Conservation (phyloP, 2,329 filamentous ascomycete genomes). For the Sclerotinia glacialis region DNA sequence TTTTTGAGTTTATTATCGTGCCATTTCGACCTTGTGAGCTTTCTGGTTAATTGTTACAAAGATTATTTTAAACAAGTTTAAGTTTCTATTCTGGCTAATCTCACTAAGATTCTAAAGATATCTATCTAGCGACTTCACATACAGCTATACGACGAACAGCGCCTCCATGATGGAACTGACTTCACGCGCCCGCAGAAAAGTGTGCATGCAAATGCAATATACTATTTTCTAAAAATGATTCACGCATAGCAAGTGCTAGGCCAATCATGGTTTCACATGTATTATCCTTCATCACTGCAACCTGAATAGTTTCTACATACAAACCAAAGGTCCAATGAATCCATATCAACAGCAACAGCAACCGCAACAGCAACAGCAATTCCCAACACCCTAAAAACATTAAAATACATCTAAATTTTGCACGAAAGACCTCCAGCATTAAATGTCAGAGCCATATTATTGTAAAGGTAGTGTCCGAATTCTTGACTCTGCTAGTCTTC, state of each 20-base stretch:
- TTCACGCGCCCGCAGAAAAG: not conserved
- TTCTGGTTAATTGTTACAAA: not conserved
- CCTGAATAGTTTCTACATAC: constrained; percentile 1
- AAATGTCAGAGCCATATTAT: not conserved
- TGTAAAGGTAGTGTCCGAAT: not conserved
- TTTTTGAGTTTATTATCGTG: not conserved
- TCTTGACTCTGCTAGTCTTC: not conserved
- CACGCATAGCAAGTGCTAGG: not conserved
- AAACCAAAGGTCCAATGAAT: not conserved
- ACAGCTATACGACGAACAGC: not conserved
- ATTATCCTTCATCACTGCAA: not conserved
- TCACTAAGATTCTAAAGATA: not conserved
- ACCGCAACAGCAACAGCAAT: not conserved
- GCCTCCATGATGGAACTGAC: not conserved
- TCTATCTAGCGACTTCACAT: constrained; percentile 1
- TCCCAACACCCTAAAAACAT: not conserved
- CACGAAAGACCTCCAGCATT: not conserved
- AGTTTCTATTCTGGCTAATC: not conserved
- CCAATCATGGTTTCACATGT: not conserved
- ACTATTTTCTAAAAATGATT: not conserved
- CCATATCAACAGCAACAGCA: not conserved
- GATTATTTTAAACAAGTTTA: not conserved
- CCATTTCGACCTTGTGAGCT: not conserved
- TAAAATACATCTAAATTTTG: not conserved
- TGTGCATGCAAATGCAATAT: not conserved